These are phyloP conservation scores for Ganoderma multipileum DNA, from an alignment of 1,284 basidiomycete species.

Conservation along the genomic window DNA sequence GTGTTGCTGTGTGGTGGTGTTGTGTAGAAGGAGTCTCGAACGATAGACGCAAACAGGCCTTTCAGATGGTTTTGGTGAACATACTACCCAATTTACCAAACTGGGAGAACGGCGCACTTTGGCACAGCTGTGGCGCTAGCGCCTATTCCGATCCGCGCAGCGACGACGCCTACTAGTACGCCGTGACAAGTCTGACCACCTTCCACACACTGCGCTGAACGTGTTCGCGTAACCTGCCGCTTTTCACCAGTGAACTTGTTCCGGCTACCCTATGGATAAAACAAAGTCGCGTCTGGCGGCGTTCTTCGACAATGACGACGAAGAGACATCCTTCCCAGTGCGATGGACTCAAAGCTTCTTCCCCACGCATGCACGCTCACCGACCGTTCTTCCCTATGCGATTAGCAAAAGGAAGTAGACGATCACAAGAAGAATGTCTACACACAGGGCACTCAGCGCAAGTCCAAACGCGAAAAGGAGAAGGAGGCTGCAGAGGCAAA, in stretches of 20 bases:
- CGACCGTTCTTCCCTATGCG: conserved; percentile 47
- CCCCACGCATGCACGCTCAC: conserved; percentile 61
- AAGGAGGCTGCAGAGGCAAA: conserved; percentile 90
- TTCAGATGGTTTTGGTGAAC: neutral
- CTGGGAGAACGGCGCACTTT: neutral
- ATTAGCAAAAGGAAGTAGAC: conserved; percentile 80
- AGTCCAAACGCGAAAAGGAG: conserved; percentile 86
- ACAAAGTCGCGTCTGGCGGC: conserved; percentile 78
- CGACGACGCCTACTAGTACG: no score
- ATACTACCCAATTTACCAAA: neutral
- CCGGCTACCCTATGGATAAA: conserved; percentile 65
- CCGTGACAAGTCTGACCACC: no score
- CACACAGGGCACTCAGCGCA: conserved; percentile 74
- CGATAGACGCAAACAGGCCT: neutral
- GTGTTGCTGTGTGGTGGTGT: neutral
- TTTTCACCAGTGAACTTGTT: neutral
- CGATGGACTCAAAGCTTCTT: conserved; percentile 77
- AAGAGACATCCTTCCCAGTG: conserved; percentile 85
- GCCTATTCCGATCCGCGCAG: neutral
- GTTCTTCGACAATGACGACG: conserved; percentile 84
- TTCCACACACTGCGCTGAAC: neutral
- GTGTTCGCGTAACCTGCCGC: neutral
- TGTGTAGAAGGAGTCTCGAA: neutral
- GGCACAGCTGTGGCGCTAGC: conserved; percentile 5
- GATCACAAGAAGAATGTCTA: conserved; percentile 81